A percentile compares a stretch with the other conserved stretches of the same genome.
phyloP scores from a whole-genome alignment of 257 asterid genomes.

The Nicotiana tabacum region DNA sequence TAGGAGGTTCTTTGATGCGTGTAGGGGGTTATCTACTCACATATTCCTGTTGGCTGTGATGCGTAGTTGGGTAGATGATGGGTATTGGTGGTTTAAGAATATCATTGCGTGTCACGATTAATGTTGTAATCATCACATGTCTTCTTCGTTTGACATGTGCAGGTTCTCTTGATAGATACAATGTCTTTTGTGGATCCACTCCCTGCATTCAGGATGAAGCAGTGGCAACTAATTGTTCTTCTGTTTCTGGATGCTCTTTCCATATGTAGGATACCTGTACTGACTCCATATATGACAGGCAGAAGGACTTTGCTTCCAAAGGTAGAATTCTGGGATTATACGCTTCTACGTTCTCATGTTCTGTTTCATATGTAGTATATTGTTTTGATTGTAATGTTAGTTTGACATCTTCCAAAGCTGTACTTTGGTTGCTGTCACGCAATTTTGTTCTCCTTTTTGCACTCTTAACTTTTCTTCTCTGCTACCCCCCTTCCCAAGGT shows the following conservation, averaged over 20 bases:
- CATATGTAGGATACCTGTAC: slow-evolving; percentile 62
- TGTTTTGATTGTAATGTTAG: background rate
- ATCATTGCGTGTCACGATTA: background rate
- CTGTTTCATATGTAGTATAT: background rate
- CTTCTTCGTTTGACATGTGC: slow-evolving; percentile 20
- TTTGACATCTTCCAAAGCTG: background rate
- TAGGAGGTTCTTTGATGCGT: background rate
- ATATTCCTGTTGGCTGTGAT: background rate
- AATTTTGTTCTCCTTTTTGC: background rate
- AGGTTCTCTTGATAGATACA: slow-evolving; percentile 70
- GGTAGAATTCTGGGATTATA: slow-evolving; percentile 37
- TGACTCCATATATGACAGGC: slow-evolving; percentile 45
- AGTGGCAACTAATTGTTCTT: slow-evolving; percentile 72
- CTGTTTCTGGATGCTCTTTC: slow-evolving; percentile 91
- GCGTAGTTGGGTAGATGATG: background rate
- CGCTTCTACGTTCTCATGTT: slow-evolving; percentile 9
- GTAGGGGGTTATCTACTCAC: background rate
- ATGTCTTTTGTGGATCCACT: slow-evolving; percentile 82
- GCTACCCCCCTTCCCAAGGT: background rate
- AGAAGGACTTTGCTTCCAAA: slow-evolving; percentile 62
- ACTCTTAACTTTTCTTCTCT: background rate
- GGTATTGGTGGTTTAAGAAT: background rate
- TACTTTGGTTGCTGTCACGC: background rate
- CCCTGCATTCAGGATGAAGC: slow-evolving; percentile 77
- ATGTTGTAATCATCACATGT: background rate